A percentile compares a stretch with the other conserved stretches of the same genome.
Evolutionary conservation across 169 alveolate species (phyloP).

Genomic region (Cryptosporidium viatorum): DNA sequence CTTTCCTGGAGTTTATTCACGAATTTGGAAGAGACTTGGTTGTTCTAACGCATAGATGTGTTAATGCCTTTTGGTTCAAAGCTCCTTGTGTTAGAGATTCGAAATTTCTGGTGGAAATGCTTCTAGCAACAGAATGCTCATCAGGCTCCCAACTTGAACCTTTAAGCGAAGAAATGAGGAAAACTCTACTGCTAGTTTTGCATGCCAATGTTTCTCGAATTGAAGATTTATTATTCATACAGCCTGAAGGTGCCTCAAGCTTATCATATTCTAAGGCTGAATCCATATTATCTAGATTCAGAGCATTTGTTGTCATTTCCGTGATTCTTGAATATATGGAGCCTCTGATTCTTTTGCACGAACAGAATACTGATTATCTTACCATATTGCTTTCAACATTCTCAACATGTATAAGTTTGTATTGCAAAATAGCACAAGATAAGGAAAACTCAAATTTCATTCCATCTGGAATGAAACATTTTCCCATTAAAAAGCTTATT

Average conservation of each 20-base stretch:
- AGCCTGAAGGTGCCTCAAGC: neutral
- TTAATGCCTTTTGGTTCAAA: constrained; percentile 64
- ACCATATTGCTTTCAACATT: constrained; percentile 49
- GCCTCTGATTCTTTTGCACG: constrained; percentile 51
- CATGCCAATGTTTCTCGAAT: constrained; percentile 64
- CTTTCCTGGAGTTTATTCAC: constrained; percentile 57
- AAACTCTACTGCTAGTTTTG: constrained; percentile 43
- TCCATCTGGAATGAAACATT: constrained; percentile 4
- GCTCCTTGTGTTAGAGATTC: constrained; percentile 73
- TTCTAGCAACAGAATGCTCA: constrained; percentile 49
- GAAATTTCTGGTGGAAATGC: constrained; percentile 37
- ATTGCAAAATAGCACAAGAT: constrained; percentile 14
- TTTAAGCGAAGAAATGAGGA: constrained; percentile 23
- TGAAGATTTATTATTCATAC: neutral
- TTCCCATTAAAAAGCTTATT: constrained; percentile 31
- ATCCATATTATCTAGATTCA: neutral
- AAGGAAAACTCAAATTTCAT: neutral
- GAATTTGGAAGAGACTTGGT: constrained; percentile 72
- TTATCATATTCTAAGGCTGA: neutral
- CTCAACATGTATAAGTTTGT: constrained; percentile 30
- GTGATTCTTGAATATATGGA: constrained; percentile 54
- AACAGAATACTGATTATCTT: constrained; percentile 29
- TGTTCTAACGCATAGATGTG: constrained; percentile 46
- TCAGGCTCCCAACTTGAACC: constrained; percentile 7
- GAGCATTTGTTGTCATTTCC: constrained; percentile 40